Evolutionary conservation across 345 rosid genomes (phyloP), one percentile per base, ranked within the genome.

Genomic region (Pistacia vera): DNA sequence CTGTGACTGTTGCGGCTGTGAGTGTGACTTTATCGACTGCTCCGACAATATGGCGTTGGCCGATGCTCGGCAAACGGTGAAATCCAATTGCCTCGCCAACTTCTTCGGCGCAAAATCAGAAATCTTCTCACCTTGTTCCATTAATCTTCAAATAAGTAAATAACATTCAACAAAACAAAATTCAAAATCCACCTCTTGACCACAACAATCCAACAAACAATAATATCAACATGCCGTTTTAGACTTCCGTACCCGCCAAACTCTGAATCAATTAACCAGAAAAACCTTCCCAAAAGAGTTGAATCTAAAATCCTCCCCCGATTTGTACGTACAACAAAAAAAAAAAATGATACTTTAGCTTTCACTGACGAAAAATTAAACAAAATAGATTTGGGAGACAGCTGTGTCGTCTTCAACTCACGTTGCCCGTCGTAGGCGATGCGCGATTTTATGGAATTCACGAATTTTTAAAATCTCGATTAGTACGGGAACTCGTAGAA

Each of bases 31-130:
- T 46, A 48, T 28, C 62, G 89, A 63, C 75, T 77, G 87, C 66
- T 75, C 81, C 71, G 72, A 60, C 13, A 76, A 55, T 49, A 66
- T 70, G 57, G 68, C 81, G 74, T 79, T 71, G 57, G 74, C 83
- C 51, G 89, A 56, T 28, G 87, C 70, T 51, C 80, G 76, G 66
- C 82, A 78, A 25, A 74, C 22, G 22, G 81, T 83, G 84, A 85
- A 84, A 88, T 89, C 93, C 75, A 85, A 82, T 74, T 86, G 91
- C 66, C 87, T 86, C 66, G 87, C 87, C 63, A 84, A 49, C 67
- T 82, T 80, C 77, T 85, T 88, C 22, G 80, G 85, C 46, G 81
- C 77, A 33, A 79, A 85, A 79, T 75, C 87, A 65, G 86, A 72
- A 78, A 82, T 80, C 17, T 82, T 72, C 68, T 87, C 87, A 63